Evolutionary conservation across 257 asterid genomes (phyloP).

Genomic region (Solanum raphanifolium): DNA sequence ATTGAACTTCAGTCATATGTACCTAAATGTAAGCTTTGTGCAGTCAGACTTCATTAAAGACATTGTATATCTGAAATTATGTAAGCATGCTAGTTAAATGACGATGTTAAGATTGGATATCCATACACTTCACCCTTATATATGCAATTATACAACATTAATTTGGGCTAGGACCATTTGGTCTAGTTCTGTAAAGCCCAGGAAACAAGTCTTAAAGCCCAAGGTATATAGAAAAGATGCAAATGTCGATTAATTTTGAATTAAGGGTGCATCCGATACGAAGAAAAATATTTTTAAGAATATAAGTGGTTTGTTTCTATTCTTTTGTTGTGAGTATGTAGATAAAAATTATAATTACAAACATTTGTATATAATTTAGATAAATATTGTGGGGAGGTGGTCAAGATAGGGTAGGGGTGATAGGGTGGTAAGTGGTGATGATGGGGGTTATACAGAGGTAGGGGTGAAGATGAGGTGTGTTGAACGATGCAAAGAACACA

Average conservation of each 20-base stretch:
- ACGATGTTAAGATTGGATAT: neutral
- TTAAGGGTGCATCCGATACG: accelerated
- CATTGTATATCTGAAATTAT: too few species aligned
- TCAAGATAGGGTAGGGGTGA: neutral
- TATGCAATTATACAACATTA: neutral
- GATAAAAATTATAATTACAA: too few species aligned
- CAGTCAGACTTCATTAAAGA: neutral
- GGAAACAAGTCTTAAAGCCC: neutral
- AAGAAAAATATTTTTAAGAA: neutral
- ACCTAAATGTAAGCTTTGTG: neutral
- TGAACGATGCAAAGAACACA: accelerated
- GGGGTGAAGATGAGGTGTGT: neutral
- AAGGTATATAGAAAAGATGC: too few species aligned
- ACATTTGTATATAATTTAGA: neutral
- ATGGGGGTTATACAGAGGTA: neutral
- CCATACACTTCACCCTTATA: accelerated
- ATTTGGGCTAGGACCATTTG: neutral
- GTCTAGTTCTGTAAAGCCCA: neutral
- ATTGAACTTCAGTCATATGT: too few species aligned
- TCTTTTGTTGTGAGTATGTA: neutral
- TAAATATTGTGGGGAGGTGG: too few species aligned
- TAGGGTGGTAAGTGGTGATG: neutral
- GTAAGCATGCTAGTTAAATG: too few species aligned
- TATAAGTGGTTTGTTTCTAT: too few species aligned
- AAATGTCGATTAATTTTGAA: too few species aligned